phyloP scores from a whole-genome alignment of 1,284 basidiomycete species.

The Mycosarcoma maydis region DNA sequence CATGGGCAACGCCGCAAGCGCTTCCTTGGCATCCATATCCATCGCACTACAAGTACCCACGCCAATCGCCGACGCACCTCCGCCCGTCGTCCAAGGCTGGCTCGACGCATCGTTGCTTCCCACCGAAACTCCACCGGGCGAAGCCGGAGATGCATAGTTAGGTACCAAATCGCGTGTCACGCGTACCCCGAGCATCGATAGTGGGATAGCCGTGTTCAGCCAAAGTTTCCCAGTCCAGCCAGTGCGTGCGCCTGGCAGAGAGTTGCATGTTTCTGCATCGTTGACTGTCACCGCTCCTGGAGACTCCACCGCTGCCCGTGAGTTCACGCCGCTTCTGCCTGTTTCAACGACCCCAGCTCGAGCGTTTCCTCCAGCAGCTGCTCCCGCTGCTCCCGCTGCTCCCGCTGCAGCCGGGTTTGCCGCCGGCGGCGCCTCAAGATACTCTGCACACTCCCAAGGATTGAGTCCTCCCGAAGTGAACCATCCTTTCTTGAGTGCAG shows the following conservation, averaged over 20 bases:
- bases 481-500: constrained; percentile 32
- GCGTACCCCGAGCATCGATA: constrained; percentile 19
- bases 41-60: neutral
- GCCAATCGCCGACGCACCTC: neutral
- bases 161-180: constrained; percentile 45
- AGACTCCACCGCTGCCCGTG: neutral
- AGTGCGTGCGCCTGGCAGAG: constrained; percentile 21
- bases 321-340: neutral
- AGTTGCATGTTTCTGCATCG: neutral
- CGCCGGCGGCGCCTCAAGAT: constrained; percentile 21
- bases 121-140: constrained; percentile 4
- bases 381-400: neutral
- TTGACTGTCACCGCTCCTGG: neutral
- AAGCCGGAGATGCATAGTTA: constrained; percentile 26
- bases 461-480: constrained; percentile 28
- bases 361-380: constrained; percentile 1
- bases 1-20: constrained; percentile 3
- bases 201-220: constrained; percentile 36
- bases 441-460: constrained; percentile 48
- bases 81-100: neutral
- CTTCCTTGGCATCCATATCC: neutral
- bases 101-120: constrained; percentile 11
- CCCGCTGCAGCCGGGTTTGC: neutral
- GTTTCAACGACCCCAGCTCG: too few relatives aligned
- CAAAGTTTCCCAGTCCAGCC: constrained; percentile 29